phyloP scores from a whole-genome alignment of 768 basidiomycete species.

The Lentinula guzmanii region DNA sequence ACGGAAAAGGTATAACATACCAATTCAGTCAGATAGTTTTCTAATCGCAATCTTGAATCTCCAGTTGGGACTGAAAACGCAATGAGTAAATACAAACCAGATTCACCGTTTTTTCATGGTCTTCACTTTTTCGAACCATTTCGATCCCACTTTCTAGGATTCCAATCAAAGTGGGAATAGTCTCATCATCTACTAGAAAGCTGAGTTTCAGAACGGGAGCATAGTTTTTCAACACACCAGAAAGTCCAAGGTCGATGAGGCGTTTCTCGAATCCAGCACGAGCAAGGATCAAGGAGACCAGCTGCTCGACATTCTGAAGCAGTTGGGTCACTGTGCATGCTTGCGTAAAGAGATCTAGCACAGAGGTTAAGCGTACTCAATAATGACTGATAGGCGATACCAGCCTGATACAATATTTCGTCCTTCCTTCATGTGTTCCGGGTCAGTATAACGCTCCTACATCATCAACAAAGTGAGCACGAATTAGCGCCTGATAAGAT shows the following conservation, averaged over 20 bases:
- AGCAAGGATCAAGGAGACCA: constrained; percentile 58
- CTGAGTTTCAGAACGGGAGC: neutral
- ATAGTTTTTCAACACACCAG: constrained; percentile 22
- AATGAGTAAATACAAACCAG: neutral
- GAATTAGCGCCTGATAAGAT: neutral
- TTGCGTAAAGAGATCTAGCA: constrained; percentile 48
- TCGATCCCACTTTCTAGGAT: constrained; percentile 60
- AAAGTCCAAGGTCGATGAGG: constrained; percentile 37
- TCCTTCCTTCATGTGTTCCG: constrained; percentile 23
- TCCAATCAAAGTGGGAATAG: constrained; percentile 45
- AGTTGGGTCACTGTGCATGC: constrained; percentile 53
- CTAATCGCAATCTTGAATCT: constrained; percentile 73
- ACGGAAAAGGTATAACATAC: constrained; percentile 39
- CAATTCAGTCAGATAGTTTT: constrained; percentile 73
- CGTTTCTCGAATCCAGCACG: constrained; percentile 62
- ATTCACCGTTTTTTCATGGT: neutral
- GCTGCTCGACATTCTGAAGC: constrained; percentile 55
- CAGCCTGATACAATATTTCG: constrained; percentile 16
- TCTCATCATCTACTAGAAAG: constrained; percentile 33
- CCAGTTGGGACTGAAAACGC: constrained; percentile 42
- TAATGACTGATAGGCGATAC: neutral
- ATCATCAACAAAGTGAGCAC: neutral
- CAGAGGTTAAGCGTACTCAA: neutral
- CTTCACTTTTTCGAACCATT: constrained; percentile 50
- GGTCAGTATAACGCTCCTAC: constrained; percentile 40